Evolutionary conservation across 352 stramenopile species (phyloP), one percentile per base, ranked within the genome.

Genomic region (Plasmopara viticola): DNA sequence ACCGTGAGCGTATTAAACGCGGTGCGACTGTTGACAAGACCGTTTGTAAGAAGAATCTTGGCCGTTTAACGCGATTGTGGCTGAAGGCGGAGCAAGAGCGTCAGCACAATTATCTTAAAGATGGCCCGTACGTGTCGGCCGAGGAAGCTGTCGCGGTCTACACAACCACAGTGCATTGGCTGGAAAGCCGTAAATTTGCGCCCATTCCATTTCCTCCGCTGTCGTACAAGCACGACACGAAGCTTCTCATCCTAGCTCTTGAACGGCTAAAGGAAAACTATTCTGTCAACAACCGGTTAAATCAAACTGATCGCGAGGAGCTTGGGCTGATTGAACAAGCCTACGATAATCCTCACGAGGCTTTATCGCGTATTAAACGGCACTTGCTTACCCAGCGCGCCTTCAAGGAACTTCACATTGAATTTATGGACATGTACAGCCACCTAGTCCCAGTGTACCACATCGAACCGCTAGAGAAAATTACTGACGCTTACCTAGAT

Each of bases 211-310:
- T 99, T 67, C 97, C 97, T 6, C 97, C 97, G 6, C 70, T 99
- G 17, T 98, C 91, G 25, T 99, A 99, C 90, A 99, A 99, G 74
- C 97, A 99, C 66, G 97, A 99, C 62, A 99, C 97, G 5, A 99
- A 99, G 73, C 86, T 99, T 44, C 70, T 99, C 33, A 99, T 99
- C 61, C 72, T 99, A 53, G 96, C 97, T 17, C 68, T 99, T 17
- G 97, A 99, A 67, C 83, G 97, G 10, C 74, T 99, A 37, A 99
- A 99, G 71, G 97, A 99, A 64, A 97, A 95, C 41, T 99, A 99
- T 66, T 95, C 94, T 34, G 80, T 97, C 25, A 98, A 98, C 67
- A 97, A 90, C 51, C 83, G 96, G 40, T 70, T 99, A 41, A 99
- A 99, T 64, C 96, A 98, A 64, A 95, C 84, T 2, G 91, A 98